A percentile compares a stretch with the other conserved stretches of the same genome.
Conservation (phyloP, 305 asterid genomes). For the Fraxinus angustifolia region DNA sequence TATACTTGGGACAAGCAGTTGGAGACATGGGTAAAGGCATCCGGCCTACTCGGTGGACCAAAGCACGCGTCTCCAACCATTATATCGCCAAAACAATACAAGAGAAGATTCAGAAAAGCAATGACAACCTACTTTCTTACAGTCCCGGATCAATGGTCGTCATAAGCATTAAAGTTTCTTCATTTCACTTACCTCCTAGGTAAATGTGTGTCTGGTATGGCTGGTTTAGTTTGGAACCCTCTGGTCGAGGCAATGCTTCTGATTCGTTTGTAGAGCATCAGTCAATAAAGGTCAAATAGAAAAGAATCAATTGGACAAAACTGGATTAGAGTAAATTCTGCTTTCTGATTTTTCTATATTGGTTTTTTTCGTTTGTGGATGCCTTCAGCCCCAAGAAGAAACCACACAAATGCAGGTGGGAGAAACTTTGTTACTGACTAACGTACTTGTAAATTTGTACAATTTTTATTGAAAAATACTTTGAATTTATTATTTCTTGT, state of each 20-base stretch:
- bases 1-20: conserved; percentile 97
- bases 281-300: conserved; percentile 11
- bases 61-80: conserved; percentile 85
- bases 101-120: conserved; percentile 92
- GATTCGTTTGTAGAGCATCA: conserved; percentile 22
- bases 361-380: neutral
- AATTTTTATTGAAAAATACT: neutral
- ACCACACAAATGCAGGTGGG: neutral
- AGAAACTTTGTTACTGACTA: neutral
- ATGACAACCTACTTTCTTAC: conserved; percentile 89
- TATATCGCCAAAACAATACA: conserved; percentile 83
- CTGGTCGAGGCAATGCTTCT: neutral
- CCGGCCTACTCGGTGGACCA: conserved; percentile 91
- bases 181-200: neutral
- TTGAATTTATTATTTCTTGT: neutral
- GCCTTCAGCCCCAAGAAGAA: neutral
- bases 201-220: neutral
- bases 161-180: conserved; percentile 18
- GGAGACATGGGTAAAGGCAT: conserved; percentile 94
- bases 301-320: conserved; percentile 7
- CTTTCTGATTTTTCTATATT: neutral
- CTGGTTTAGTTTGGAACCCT: neutral
- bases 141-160: conserved; percentile 89
- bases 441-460: neutral
- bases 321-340: neutral